Evolutionary conservation across 257 asterid genomes (phyloP), one percentile per base, ranked within the genome.

Genomic region (Forsythia viridissima): DNA sequence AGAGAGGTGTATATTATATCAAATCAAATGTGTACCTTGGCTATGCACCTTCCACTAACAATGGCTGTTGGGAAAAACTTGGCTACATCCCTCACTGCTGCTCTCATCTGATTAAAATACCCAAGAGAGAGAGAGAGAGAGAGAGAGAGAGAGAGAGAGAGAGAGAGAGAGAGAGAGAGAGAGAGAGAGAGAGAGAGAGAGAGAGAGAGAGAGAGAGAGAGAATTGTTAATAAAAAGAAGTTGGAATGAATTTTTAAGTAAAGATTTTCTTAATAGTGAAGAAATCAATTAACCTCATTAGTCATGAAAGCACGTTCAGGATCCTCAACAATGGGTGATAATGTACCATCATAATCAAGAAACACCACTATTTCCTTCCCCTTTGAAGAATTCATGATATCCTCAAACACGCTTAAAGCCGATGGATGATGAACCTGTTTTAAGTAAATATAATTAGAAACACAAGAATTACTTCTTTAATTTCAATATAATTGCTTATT

Each of bases 21-120:
- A 30, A 30, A 30, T 30, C 34, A 30, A 30, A 30, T 30, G 34
- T 30, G 34, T 30, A 30, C 34, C 93, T 95, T 95, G 34, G 90
- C 93, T 74, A 93, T 86, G 86, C 92, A 82, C 81, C 99, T 86
- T 42, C 99, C 98, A 42, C 91, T 90, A 1, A 93, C 94, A 46
- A 96, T 92, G 82, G 98, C 99, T 3, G 99, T 88, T 2, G 99
- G 97, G 73, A 93, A 96, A 69, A 75, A 76, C 76, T 86, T 90
- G 4, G 99, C 94, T 0, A 92, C 91, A 13, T 86, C 87, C 73
- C 86, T 83, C 67, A 96, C 96, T 0, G 96, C 90, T 4, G 80
- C 87, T 61, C 99, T 90, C 99, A 96, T 96, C 98, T 94, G 82
- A 55, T 73, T 36, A 37, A 30, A 38, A 6, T 13, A 38, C 15